Evolutionary conservation across 192 early-diverging fungal species (phyloP).

Genomic region (Entrophospora sp.): DNA sequence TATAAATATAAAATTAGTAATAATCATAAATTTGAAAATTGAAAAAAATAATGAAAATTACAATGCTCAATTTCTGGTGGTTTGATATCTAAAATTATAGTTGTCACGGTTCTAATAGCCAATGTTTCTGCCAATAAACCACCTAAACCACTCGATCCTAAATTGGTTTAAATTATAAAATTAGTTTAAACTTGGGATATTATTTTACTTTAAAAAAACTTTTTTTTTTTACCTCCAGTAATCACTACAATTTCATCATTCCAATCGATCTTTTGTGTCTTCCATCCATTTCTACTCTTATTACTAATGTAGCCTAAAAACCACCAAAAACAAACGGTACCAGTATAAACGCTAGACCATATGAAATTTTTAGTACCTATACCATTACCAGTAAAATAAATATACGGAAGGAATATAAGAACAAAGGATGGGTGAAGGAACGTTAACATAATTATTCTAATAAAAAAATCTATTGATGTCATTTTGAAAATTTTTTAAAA

Average conservation of each 20-base stretch:
- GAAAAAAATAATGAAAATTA: background rate
- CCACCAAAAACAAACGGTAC: slow-evolving; percentile 1
- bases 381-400: background rate
- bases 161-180: too few species aligned
- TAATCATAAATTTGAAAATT: background rate
- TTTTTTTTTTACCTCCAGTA: too few species aligned
- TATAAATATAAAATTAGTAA: background rate
- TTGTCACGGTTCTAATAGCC: slow-evolving; percentile 29
- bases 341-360: background rate
- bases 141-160: slow-evolving; percentile 55
- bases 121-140: slow-evolving; percentile 37
- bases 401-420: background rate
- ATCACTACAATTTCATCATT: slow-evolving; percentile 50
- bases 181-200: too few species aligned
- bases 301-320: background rate
- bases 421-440: slow-evolving; percentile 14
- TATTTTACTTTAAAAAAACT: too few species aligned
- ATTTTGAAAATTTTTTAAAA: too few species aligned
- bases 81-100: slow-evolving; percentile 48
- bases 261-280: slow-evolving; percentile 36
- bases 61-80: slow-evolving; percentile 29
- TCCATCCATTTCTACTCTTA: slow-evolving; percentile 13
- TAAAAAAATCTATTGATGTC: slow-evolving; percentile 20
- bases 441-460: slow-evolving; percentile 1
- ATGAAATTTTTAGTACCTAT: background rate